phyloP scores from a whole-genome alignment of 2,329 filamentous ascomycete genomes.

The Colletotrichum karsti region DNA sequence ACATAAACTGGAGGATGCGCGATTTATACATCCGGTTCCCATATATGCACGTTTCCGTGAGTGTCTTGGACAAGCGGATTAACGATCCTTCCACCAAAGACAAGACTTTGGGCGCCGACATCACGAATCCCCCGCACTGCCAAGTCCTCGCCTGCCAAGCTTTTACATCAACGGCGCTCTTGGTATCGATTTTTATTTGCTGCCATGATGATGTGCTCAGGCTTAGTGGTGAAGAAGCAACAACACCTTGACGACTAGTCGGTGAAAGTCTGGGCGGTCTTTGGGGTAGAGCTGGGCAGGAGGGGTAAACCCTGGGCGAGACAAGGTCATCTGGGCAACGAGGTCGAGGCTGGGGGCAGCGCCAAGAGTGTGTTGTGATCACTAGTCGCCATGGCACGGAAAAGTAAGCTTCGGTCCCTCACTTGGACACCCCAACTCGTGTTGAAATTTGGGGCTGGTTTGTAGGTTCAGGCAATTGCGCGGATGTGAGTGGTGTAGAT shows the following conservation, averaged over 20 bases:
- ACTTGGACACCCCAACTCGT: too few species aligned
- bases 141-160: conserved; percentile 10
- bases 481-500: too few species aligned
- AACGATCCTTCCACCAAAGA: too few species aligned
- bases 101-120: too few species aligned
- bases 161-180: not conserved
- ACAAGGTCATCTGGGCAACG: not conserved
- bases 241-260: not conserved
- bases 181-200: not conserved
- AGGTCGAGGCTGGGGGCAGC: not conserved
- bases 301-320: not conserved
- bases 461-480: too few species aligned
- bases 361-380: not conserved
- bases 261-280: not conserved
- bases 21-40: too few species aligned
- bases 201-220: not conserved
- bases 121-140: not conserved
- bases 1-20: too few species aligned
- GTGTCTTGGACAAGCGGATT: too few species aligned
- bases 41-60: too few species aligned
- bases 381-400: not conserved
- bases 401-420: too few species aligned
- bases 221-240: not conserved
- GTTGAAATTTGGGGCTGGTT: too few species aligned
- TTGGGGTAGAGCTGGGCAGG: not conserved